These are phyloP conservation scores for Pleurotus platypus DNA, from an alignment of 768 basidiomycete genomes.

Conservation along the genomic window DNA sequence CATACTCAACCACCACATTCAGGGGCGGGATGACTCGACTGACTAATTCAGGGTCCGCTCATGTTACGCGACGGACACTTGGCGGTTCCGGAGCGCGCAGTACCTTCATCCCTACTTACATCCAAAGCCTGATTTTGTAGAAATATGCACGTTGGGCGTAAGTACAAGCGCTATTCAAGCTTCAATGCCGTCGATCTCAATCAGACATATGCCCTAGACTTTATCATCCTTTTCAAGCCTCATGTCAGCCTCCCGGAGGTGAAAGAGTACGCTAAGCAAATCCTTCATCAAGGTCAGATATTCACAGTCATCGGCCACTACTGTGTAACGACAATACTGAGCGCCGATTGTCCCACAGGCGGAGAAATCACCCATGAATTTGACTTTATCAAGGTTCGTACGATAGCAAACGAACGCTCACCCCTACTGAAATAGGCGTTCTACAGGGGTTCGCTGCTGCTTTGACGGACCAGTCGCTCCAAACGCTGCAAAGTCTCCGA, in stretches of 20 bases:
- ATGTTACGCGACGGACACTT: no score
- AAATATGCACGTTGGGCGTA: not conserved
- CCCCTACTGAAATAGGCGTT: not conserved
- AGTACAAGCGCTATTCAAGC: not conserved
- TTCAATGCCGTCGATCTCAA: not conserved
- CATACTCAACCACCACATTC: not conserved
- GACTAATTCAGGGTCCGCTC: no score
- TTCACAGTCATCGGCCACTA: no score
- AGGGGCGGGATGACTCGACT: no score
- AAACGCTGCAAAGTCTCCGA: not conserved
- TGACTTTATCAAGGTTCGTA: constrained; percentile 5
- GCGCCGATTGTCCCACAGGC: not conserved
- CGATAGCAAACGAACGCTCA: not conserved
- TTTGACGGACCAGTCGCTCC: not conserved
- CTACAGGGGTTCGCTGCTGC: constrained; percentile 7
- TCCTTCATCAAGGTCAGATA: not conserved
- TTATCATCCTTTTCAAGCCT: constrained; percentile 8
- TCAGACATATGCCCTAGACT: not conserved
- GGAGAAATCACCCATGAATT: constrained; percentile 1
- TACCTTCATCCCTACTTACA: no score
- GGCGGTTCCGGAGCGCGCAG: no score
- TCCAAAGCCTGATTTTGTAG: no score
- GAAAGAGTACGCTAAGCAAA: constrained; percentile 2
- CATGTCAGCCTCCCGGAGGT: constrained; percentile 1
- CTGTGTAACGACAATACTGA: not conserved